These are phyloP conservation scores for Candida hispaniensis DNA, from an alignment of 805 yeast genomes.

Conservation along the genomic window DNA sequence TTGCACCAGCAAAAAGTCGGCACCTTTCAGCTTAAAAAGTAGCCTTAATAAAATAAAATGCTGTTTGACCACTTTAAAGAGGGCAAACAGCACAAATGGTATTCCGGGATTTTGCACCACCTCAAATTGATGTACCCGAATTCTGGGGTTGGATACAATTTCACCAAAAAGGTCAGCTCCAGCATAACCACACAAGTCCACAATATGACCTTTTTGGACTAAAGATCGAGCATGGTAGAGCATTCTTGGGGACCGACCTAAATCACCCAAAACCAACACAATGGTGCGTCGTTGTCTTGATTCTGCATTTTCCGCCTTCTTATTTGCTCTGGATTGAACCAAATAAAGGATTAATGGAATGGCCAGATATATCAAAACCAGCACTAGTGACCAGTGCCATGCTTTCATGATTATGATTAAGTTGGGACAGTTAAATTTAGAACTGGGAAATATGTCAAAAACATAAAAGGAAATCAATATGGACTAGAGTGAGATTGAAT, in stretches of 20 bases:
- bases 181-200: slow-evolving; percentile 72
- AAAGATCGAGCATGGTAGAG: slow-evolving; percentile 78
- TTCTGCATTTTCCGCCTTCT: slow-evolving; percentile 6
- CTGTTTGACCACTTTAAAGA: slow-evolving; percentile 50
- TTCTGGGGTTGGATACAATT: slow-evolving; percentile 21
- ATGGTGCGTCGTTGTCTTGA: slow-evolving; percentile 43
- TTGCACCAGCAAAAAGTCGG: slow-evolving; percentile 56
- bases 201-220: slow-evolving; percentile 55
- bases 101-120: slow-evolving; percentile 24
- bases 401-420: slow-evolving; percentile 14
- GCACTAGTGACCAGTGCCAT: slow-evolving; percentile 17
- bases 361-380: slow-evolving; percentile 19
- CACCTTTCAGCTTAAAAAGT: slow-evolving; percentile 45
- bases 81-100: slow-evolving; percentile 50
- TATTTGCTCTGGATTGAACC: slow-evolving; percentile 16
- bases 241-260: slow-evolving; percentile 94
- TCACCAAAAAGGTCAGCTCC: slow-evolving; percentile 22
- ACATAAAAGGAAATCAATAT: no score
- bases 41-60: slow-evolving; percentile 36
- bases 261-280: slow-evolving; percentile 80
- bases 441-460: no score
- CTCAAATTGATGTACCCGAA: slow-evolving; percentile 27
- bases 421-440: no score
- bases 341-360: slow-evolving; percentile 20
- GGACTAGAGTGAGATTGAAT: no score